Conservation (phyloP, 2,329 filamentous ascomycete genomes). For the Aspergillus pseudoglaucus region DNA sequence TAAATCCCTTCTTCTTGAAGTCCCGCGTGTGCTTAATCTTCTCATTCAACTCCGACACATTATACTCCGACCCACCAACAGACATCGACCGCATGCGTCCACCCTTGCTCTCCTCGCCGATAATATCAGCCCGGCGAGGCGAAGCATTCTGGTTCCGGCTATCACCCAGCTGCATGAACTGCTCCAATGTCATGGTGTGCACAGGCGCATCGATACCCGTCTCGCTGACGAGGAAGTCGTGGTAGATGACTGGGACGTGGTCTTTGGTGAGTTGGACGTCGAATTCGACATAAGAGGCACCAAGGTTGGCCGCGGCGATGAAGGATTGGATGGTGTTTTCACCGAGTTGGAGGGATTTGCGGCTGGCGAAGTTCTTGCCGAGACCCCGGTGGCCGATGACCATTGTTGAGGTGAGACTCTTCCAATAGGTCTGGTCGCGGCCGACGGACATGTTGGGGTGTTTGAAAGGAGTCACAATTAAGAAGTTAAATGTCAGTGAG, state of each 20-base stretch:
- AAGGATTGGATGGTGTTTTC: constrained; percentile 96
- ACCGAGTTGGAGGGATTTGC: constrained; percentile 83
- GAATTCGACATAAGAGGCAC: constrained; percentile 65
- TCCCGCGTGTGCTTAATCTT: constrained; percentile 96
- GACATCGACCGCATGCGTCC: constrained; percentile 52
- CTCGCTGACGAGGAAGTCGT: constrained; percentile 96
- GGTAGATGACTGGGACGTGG: constrained; percentile 95
- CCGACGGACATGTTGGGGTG: constrained; percentile 92
- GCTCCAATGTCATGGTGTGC: constrained; percentile 87
- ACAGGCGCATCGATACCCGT: constrained; percentile 96
- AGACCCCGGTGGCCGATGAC: constrained; percentile 67
- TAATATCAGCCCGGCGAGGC: constrained; percentile 8
- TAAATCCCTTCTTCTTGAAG: constrained; percentile 91
- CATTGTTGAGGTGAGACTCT: constrained; percentile 83
- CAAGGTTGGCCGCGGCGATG: constrained; percentile 89
- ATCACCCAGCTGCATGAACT: constrained; percentile 77
- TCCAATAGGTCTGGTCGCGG: constrained; percentile 92
- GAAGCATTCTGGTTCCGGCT: constrained; percentile 38
- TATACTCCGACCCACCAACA: constrained; percentile 46
- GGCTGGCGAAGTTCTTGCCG: constrained; percentile 80
- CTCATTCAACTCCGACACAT: constrained; percentile 52
- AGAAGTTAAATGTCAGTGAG: constrained; percentile 91
- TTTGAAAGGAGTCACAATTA: constrained; percentile 87
- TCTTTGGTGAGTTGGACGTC: constrained; percentile 99
- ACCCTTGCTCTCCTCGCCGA: constrained; percentile 10